phyloP scores from a whole-genome alignment of 2,329 filamentous ascomycete species.

The Pyrenophora teres region DNA sequence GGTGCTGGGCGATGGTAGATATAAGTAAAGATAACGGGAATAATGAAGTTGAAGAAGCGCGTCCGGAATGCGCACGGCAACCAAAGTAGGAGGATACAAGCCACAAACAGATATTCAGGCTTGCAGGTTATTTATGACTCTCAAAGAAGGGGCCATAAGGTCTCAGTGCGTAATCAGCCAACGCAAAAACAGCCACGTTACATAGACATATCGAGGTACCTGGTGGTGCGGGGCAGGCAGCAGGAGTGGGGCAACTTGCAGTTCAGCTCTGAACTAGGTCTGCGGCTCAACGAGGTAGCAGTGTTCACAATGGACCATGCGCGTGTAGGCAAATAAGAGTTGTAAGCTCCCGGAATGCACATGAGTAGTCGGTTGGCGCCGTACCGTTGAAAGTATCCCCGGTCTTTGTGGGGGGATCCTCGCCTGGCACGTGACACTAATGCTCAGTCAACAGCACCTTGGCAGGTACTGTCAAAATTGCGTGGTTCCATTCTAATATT shows the following conservation, averaged over 20 bases:
- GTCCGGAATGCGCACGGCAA: neutral
- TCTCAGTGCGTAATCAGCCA: neutral
- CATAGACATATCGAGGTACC: neutral
- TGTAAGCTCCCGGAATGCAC: no score
- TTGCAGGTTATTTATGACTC: neutral
- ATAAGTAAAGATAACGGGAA: neutral
- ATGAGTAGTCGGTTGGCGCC: no score
- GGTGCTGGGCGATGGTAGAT: neutral
- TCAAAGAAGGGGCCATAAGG: no score
- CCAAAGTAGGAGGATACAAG: neutral
- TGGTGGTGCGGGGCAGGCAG: constrained; percentile 13
- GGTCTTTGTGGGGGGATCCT: no score
- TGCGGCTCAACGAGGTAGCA: no score
- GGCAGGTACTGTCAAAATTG: no score
- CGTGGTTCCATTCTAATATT: no score
- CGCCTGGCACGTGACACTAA: no score
- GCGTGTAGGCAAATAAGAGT: no score
- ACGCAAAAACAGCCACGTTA: neutral
- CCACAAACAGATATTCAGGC: neutral
- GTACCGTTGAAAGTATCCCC: no score
- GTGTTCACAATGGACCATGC: no score
- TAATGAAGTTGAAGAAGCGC: neutral
- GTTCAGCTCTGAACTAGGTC: neutral
- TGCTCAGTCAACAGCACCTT: no score
- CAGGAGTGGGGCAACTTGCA: constrained; percentile 10